phyloP scores from a whole-genome alignment of 805 yeast species.

The Cyberlindnera xylosilytica region DNA sequence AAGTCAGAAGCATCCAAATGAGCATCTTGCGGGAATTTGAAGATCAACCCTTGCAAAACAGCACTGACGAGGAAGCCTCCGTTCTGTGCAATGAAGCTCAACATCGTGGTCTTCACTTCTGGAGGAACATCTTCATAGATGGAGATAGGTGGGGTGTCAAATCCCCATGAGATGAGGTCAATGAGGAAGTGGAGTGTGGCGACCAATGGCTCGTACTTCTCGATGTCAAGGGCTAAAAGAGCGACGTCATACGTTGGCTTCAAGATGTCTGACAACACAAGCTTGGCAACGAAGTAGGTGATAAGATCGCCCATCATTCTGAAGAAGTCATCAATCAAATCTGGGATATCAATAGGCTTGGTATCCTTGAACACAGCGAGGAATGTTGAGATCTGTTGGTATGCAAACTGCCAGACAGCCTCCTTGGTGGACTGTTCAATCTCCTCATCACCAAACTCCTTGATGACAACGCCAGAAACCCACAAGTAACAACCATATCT shows the following conservation, averaged over 20 bases:
- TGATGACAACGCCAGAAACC: conserved; percentile 81
- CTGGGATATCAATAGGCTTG: conserved; percentile 34
- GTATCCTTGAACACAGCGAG: conserved; percentile 39
- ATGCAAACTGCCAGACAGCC: conserved; percentile 72
- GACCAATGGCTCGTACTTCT: conserved; percentile 68
- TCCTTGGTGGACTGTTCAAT: conserved; percentile 45
- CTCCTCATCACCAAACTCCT: conserved; percentile 65
- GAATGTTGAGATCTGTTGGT: conserved; percentile 61
- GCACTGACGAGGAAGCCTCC: conserved; percentile 55
- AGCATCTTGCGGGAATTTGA: conserved; percentile 66
- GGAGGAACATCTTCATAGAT: conserved; percentile 54
- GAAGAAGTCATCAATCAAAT: conserved; percentile 82
- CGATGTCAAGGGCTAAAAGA: conserved; percentile 49
- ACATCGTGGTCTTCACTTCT: conserved; percentile 48
- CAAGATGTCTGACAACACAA: conserved; percentile 44
- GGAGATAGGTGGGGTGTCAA: conserved; percentile 75
- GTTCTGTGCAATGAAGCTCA: conserved; percentile 44
- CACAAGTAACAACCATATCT: conserved; percentile 82
- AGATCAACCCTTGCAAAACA: conserved; percentile 64
- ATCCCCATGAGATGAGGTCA: conserved; percentile 84
- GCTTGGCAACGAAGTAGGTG: conserved; percentile 64
- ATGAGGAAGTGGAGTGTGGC: conserved; percentile 73
- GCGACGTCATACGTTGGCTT: conserved; percentile 57
- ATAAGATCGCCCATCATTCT: conserved; percentile 74
- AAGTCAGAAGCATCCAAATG: conserved; percentile 75